Evolutionary conservation across 495 filamentous ascomycete genomes (phyloP).

Genomic region (Rostrohypoxylon terebratum): DNA sequence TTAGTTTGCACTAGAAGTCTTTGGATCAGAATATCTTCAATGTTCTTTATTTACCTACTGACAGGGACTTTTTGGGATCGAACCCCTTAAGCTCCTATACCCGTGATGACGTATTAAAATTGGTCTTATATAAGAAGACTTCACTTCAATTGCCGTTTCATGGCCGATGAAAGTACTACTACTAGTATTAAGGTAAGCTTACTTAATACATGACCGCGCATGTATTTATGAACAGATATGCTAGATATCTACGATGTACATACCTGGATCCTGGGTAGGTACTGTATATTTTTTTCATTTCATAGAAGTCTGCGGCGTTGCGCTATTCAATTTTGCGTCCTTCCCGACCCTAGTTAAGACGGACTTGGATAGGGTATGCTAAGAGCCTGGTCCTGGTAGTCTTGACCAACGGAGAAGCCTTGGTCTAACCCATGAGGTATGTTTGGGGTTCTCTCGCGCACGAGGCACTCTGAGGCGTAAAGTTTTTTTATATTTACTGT

Average conservation of each 20-base stretch:
- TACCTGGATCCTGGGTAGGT: neutral
- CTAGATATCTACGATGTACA: neutral
- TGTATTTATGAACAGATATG: neutral
- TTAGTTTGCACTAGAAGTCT: neutral
- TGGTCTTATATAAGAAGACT: neutral
- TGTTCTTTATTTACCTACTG: neutral
- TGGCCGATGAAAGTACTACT: neutral
- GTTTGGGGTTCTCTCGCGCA: slow-evolving; percentile 20
- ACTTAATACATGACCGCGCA: neutral
- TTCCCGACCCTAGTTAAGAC: slow-evolving; percentile 24
- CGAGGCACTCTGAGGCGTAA: slow-evolving; percentile 31
- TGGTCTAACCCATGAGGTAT: slow-evolving; percentile 36
- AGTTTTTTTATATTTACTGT: slow-evolving; percentile 33
- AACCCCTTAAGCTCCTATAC: neutral
- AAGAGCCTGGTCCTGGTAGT: slow-evolving; percentile 27
- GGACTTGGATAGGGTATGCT: slow-evolving; percentile 27
- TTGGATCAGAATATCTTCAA: too few relatives aligned
- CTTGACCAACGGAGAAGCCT: slow-evolving; percentile 34
- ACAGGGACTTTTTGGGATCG: neutral
- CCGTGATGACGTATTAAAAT: neutral
- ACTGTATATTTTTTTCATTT: slow-evolving; percentile 28
- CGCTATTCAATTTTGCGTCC: slow-evolving; percentile 42
- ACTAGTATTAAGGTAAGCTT: too few relatives aligned
- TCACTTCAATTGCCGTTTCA: neutral
- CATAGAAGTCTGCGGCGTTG: slow-evolving; percentile 29